These are phyloP conservation scores for Euphorbia celastroides DNA, from an alignment of 441 rosid species.

Conservation along the genomic window DNA sequence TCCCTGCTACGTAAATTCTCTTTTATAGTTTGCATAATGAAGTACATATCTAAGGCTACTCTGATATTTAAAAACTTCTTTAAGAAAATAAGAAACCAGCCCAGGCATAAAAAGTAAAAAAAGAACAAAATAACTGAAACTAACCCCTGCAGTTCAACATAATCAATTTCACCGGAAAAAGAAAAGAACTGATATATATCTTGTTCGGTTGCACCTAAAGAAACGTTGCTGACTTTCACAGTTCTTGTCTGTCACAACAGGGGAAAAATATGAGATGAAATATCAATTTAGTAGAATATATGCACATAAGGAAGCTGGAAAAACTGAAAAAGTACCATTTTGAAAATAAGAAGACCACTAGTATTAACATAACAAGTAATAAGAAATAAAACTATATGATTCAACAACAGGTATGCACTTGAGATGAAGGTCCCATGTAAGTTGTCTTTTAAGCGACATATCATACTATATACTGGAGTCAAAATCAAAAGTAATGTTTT, in stretches of 20 bases:
- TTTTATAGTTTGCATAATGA: background rate
- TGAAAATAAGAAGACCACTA: background rate
- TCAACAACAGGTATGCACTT: background rate
- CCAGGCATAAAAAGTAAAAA: background rate
- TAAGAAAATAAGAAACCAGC: background rate
- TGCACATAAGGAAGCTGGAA: background rate
- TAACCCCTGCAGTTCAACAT: conserved; percentile 53
- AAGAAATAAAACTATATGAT: background rate
- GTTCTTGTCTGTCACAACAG: conserved; percentile 44
- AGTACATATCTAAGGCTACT: background rate
- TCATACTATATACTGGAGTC: background rate
- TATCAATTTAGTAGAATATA: background rate
- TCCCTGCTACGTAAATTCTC: too few species aligned
- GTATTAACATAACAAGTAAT: background rate
- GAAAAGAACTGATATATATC: conserved; percentile 73
- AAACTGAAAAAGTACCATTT: background rate
- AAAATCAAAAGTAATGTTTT: background rate
- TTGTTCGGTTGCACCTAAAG: conserved; percentile 40
- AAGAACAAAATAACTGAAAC: background rate
- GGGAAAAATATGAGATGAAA: background rate
- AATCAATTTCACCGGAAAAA: conserved; percentile 65
- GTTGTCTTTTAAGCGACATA: background rate
- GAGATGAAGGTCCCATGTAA: background rate
- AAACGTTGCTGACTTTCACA: conserved; percentile 57
- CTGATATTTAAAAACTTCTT: background rate